Base-by-base conservation (phyloP, 1,284 basidiomycete species). In the Sanghuangporus baumii region DNA sequence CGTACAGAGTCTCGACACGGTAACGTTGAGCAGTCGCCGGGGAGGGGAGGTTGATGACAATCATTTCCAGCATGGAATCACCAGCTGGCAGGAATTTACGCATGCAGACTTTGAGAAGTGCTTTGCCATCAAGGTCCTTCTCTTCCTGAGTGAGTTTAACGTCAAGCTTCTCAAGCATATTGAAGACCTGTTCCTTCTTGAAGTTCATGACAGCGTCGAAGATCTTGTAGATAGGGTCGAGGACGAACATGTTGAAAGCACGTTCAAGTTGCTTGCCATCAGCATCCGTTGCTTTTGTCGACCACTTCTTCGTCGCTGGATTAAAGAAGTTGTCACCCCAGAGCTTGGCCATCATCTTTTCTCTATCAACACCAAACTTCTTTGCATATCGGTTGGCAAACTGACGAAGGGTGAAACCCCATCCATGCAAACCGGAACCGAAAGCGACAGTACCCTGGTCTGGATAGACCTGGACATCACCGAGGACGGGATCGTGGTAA, bases 281-380 rank as follows among this genome's bases (percentile, higher is more conserved):
- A 65, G 87, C 84, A 71, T 89, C 89, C 41, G 78, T 80, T 70
- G 77, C 70, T 76, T 91, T 92, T 67, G 91, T 94, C 60, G 93
- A 84, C 97, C 97, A 99, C 81, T 99, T 99, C 79, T 90, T 91
- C 65, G 96, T 98, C 69, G 90, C 86, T 68, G 96, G 93, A 85
- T 99, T 99, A 86, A 99, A 99, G 84, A 81, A 99, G 85, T 98
- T 98, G 85, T 99, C 97, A 65, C 97, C 97, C 97, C 97, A 99
- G 63, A 99, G 89, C 82, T 94, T 97, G 71, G 76, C 73, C 91
- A 99, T 97, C 87, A 99, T 94, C 86, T 98, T 98, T 68, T 91
- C 89, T 82, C 96, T 96, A 81, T 96, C 93, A 56, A 98, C 96
- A 88, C 96, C 96, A 74, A 99, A 99, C 81, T 96, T 98, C 86